phyloP scores from a whole-genome alignment of 1,139 yeast genomes.

The Candida frijolesensis region DNA sequence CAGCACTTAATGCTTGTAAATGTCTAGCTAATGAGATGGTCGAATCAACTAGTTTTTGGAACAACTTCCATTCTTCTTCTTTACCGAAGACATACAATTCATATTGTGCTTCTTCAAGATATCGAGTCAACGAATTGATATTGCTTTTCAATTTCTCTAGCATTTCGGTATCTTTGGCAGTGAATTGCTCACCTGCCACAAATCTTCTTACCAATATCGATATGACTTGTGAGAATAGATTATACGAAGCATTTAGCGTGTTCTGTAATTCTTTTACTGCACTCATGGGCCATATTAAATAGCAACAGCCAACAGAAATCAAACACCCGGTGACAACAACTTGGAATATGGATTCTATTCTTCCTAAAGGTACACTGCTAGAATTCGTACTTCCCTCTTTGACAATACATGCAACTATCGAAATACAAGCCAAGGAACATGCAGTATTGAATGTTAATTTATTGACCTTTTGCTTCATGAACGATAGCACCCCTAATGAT shows the following conservation, averaged over 20 bases:
- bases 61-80: constrained; percentile 52
- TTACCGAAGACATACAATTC: constrained; percentile 60
- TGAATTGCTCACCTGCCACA: constrained; percentile 51
- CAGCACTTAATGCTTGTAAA: constrained; percentile 67
- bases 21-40: constrained; percentile 57
- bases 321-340: constrained; percentile 67
- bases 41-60: constrained; percentile 51
- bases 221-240: constrained; percentile 54
- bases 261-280: constrained; percentile 52
- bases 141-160: constrained; percentile 42
- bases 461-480: constrained; percentile 65
- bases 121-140: constrained; percentile 40
- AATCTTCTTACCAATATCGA: constrained; percentile 55
- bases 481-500: constrained; percentile 68
- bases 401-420: constrained; percentile 71
- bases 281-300: constrained; percentile 62
- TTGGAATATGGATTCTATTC: constrained; percentile 56
- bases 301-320: constrained; percentile 61
- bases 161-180: constrained; percentile 38
- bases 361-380: constrained; percentile 57
- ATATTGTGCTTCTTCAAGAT: constrained; percentile 61
- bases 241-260: constrained; percentile 55
- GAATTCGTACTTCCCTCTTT: constrained; percentile 74
- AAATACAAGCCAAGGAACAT: constrained; percentile 74
- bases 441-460: constrained; percentile 80